Evolutionary conservation across 2,329 filamentous ascomycete species (phyloP), one percentile per base, ranked within the genome.

Genomic region (Penicillium sp.): DNA sequence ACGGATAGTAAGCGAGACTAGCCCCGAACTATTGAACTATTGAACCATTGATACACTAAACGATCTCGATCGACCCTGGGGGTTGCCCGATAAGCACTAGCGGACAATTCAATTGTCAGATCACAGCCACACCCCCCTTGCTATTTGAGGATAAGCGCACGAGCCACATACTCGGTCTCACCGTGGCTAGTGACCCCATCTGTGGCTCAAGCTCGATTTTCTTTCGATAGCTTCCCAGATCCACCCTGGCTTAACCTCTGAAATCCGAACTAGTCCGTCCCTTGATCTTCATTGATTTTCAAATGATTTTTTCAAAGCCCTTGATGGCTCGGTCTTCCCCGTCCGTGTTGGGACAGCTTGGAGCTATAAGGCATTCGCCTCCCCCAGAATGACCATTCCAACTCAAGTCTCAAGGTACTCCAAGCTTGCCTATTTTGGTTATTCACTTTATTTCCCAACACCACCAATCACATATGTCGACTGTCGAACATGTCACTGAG

Each of bases 401-500:
- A 35, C 23, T 40, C 27, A 40, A 19, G 44, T 46, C 48, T 47
- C 27, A 47, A 47, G 38, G 44, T 35, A 49, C 47, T 27, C 44
- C 19, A 49, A 23, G n/a, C 41, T 42, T 19, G 39, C 42, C 18
- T 47, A 53, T 51, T 53, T 39, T 59, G 29, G 16, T 23, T 18
- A 27, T 11, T 11, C 40, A 4, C 34, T 40, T 41, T 39, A 7
- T 16, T 38, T 27, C 11, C n/a, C 35, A 38, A 14, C 16, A 41
- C 40, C 41, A 35, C 39, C 34, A 41, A 49, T 39, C 19, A 55
- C 56, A 57, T 47, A 67, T 67, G 67, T 61, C 61, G 46, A 62
- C 51, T 44, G 47, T 45, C 49, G 58, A 61, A 47, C 56, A 69
- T 70, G 66, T 64, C 62, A 47, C 55, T 69, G 56, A 67, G 66